phyloP scores from a whole-genome alignment of 768 basidiomycete genomes.

The Tricholoma matsutake region DNA sequence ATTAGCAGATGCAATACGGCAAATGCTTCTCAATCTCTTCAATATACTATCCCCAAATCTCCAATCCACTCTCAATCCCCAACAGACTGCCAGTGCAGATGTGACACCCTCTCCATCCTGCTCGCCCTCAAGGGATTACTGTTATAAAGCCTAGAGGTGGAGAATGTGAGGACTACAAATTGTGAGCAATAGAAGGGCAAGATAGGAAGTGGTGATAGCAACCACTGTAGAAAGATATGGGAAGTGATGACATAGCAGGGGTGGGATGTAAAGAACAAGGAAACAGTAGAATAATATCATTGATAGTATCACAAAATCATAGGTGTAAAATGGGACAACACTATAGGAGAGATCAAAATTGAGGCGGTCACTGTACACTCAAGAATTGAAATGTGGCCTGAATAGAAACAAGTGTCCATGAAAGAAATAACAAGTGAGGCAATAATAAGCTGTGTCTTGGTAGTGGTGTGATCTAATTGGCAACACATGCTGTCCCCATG shows the following conservation, averaged over 20 bases:
- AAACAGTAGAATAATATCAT: slow-evolving; percentile 21
- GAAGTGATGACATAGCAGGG: slow-evolving; percentile 2
- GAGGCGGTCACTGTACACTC: slow-evolving; percentile 17
- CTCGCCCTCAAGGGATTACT: slow-evolving; percentile 50
- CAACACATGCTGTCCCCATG: slow-evolving; percentile 17
- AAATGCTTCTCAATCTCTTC: slow-evolving; percentile 5
- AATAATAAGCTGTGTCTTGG: slow-evolving; percentile 25
- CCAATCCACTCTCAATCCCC: slow-evolving; percentile 15
- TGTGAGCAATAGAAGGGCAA: slow-evolving; percentile 17
- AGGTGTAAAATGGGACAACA: slow-evolving; percentile 30
- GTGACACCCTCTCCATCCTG: slow-evolving; percentile 69
- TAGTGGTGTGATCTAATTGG: slow-evolving; percentile 23
- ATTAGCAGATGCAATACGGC: too few species aligned
- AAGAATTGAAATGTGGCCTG: slow-evolving; percentile 31
- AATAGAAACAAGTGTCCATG: slow-evolving; percentile 80
- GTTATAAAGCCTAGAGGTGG: slow-evolving; percentile 44
- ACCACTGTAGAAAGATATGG: slow-evolving; percentile 8
- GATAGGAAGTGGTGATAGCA: slow-evolving; percentile 12
- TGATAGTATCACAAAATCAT: slow-evolving; percentile 22
- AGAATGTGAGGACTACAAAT: slow-evolving; percentile 67
- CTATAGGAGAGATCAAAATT: slow-evolving; percentile 19
- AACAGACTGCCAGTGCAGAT: slow-evolving; percentile 32
- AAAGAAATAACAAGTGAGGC: slow-evolving; percentile 32
- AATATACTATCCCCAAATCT: slow-evolving; percentile 7
- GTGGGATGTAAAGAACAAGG: slow-evolving; percentile 12